Evolutionary conservation across 495 filamentous ascomycete genomes (phyloP).

Genomic region (Aspergillus funiculosus): DNA sequence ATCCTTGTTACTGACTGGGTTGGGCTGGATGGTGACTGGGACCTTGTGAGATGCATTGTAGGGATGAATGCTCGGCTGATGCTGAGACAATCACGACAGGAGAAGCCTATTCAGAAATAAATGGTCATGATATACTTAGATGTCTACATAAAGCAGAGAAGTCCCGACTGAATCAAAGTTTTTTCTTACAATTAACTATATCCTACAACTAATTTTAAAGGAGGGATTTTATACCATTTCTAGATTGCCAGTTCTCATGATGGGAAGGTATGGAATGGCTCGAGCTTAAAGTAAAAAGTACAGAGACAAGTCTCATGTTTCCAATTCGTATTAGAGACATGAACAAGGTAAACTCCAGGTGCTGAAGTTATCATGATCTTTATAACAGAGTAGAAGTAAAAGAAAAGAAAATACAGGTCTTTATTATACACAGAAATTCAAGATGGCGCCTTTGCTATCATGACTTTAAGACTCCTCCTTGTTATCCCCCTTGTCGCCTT

Average conservation of each 20-base stretch:
- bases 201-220: too few species aligned
- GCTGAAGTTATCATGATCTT: slow-evolving; percentile 22
- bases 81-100: slow-evolving; percentile 32
- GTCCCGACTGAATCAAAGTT: too few species aligned
- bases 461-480: slow-evolving; percentile 32
- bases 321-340: slow-evolving; percentile 1
- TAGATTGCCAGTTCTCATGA: too few species aligned
- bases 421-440: slow-evolving; percentile 36
- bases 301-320: too few species aligned
- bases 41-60: slow-evolving; percentile 80
- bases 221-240: too few species aligned
- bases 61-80: slow-evolving; percentile 82
- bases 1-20: slow-evolving; percentile 94
- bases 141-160: too few species aligned
- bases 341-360: slow-evolving; percentile 11
- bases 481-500: slow-evolving; percentile 27
- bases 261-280: too few species aligned
- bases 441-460: not conserved
- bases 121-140: not conserved
- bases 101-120: slow-evolving; percentile 17
- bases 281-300: too few species aligned
- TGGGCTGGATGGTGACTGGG: slow-evolving; percentile 86
- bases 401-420: slow-evolving; percentile 16
- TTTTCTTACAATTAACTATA: too few species aligned
- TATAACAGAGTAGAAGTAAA: slow-evolving; percentile 14